A percentile compares a stretch with the other conserved stretches of the same genome.
Evolutionary conservation across 2,329 filamentous ascomycete species (phyloP).

Genomic region (Chaetomiaceae sp.): DNA sequence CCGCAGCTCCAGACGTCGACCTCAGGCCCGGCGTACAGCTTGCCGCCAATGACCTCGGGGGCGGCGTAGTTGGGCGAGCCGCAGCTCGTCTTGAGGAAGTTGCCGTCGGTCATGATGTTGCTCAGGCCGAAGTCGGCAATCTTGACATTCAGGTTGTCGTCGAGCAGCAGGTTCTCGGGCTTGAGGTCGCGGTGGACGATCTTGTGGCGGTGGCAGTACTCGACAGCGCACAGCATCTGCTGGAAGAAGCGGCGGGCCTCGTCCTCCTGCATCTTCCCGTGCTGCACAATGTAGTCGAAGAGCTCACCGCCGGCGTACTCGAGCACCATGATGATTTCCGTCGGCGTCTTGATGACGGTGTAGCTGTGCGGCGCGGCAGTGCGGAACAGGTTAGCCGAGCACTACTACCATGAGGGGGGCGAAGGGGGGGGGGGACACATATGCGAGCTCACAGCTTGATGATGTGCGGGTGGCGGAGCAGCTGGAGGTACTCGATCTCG

Average conservation of each 20-base stretch:
- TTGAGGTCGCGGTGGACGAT: slow-evolving; percentile 97
- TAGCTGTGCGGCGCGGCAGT: slow-evolving; percentile 49
- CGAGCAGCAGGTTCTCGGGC: slow-evolving; percentile 90
- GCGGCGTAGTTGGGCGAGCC: slow-evolving; percentile 98
- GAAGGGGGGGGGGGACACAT: no score
- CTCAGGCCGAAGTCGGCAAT: slow-evolving; percentile 98
- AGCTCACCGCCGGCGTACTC: slow-evolving; percentile 95
- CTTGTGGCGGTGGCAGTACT: slow-evolving; percentile 98
- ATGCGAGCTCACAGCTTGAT: slow-evolving; percentile 76
- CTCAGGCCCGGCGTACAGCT: slow-evolving; percentile 93
- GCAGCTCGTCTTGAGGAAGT: slow-evolving; percentile 97
- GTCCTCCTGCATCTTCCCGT: slow-evolving; percentile 83
- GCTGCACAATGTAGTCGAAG: slow-evolving; percentile 95
- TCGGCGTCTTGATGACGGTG: slow-evolving; percentile 90
- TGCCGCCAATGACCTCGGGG: slow-evolving; percentile 95
- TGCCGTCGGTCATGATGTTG: slow-evolving; percentile 99
- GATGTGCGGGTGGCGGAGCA: slow-evolving; percentile 93
- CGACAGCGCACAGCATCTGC: slow-evolving; percentile 96
- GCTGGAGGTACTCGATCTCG: slow-evolving; percentile 95
- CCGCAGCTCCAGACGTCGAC: slow-evolving; percentile 98
- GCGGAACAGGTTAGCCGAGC: background rate
- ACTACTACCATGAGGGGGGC: no score
- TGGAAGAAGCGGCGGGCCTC: slow-evolving; percentile 98
- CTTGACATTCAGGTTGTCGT: slow-evolving; percentile 95
- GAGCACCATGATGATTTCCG: slow-evolving; percentile 98